phyloP scores from a whole-genome alignment of 257 asterid species.

The Phtheirospermum japonicum region DNA sequence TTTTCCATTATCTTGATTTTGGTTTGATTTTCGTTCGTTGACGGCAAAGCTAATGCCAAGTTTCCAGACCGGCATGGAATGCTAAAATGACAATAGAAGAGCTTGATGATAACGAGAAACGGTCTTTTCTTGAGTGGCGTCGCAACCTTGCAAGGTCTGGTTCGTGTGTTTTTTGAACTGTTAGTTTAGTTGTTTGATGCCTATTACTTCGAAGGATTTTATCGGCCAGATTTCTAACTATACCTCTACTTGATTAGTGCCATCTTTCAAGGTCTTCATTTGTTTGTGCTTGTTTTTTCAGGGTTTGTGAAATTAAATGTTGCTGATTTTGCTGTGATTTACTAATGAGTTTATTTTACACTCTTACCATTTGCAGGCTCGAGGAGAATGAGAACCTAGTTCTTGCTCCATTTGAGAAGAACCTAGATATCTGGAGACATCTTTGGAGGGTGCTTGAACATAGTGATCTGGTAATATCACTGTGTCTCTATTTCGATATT shows the following conservation, averaged over 20 bases:
- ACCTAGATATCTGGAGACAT: constrained; percentile 97
- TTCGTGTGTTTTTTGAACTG: constrained; percentile 8
- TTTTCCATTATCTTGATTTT: background rate
- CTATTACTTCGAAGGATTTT: constrained; percentile 16
- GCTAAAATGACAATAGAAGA: constrained; percentile 84
- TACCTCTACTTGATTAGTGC: constrained; percentile 1
- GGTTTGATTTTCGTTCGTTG: constrained; percentile 16
- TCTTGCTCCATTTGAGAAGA: constrained; percentile 97
- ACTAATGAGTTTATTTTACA: background rate
- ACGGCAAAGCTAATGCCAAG: constrained; percentile 18
- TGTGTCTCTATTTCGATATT: constrained; percentile 3
- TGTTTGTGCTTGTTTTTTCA: constrained; percentile 11
- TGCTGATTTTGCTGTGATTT: constrained; percentile 1
- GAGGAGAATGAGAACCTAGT: constrained; percentile 93
- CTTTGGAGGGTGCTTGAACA: constrained; percentile 99
- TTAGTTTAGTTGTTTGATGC: background rate
- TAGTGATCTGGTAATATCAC: constrained; percentile 82
- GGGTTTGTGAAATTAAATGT: constrained; percentile 2
- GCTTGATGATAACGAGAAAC: constrained; percentile 77
- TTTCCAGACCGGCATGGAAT: constrained; percentile 89
- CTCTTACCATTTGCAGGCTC: constrained; percentile 55
- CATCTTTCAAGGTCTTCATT: background rate
- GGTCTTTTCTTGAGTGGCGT: constrained; percentile 91
- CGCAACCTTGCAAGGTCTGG: constrained; percentile 92
- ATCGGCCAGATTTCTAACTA: constrained; percentile 6